Evolutionary conservation across 2,329 filamentous ascomycete species (phyloP).

Genomic region (Trichoderma guizhouense): DNA sequence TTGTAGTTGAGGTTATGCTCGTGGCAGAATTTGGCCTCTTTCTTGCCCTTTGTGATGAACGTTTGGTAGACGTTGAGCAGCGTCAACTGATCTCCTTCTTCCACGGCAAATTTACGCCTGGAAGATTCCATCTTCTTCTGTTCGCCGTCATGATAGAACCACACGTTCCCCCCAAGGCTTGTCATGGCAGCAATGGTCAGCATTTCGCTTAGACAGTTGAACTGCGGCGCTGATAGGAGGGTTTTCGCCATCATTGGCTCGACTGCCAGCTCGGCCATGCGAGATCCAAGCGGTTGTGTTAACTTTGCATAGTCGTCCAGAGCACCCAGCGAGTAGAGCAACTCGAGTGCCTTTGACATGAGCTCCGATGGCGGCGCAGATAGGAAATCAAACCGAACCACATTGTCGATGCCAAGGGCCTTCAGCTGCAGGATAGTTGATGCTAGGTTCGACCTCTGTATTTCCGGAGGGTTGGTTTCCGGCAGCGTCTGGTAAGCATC

Average conservation of each 20-base stretch:
- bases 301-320: slow-evolving; percentile 88
- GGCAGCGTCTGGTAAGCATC: slow-evolving; percentile 61
- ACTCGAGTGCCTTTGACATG: slow-evolving; percentile 79
- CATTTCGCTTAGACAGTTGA: slow-evolving; percentile 80
- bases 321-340: slow-evolving; percentile 82
- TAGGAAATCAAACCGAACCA: slow-evolving; percentile 85
- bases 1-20: slow-evolving; percentile 87
- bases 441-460: slow-evolving; percentile 87
- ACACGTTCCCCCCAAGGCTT: slow-evolving; percentile 76
- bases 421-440: slow-evolving; percentile 88
- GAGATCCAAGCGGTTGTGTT: slow-evolving; percentile 78
- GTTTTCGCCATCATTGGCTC: slow-evolving; percentile 96
- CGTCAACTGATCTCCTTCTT: slow-evolving; percentile 91
- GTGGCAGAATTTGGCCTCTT: slow-evolving; percentile 81
- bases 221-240: slow-evolving; percentile 69
- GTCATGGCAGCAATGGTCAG: slow-evolving; percentile 94
- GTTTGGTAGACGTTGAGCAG: slow-evolving; percentile 90
- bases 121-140: slow-evolving; percentile 72
- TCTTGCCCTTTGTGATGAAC: slow-evolving; percentile 78
- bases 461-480: slow-evolving; percentile 78
- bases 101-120: slow-evolving; percentile 78
- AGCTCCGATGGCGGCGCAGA: slow-evolving; percentile 82
- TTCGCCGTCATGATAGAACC: slow-evolving; percentile 75
- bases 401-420: slow-evolving; percentile 91
- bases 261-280: slow-evolving; percentile 90